Percentiles rank a stretch among this genome's conserved stretches.
These are phyloP conservation scores for Mucor mucedo DNA, from an alignment of 371 early-diverging fungal genomes.

Conservation along the genomic window DNA sequence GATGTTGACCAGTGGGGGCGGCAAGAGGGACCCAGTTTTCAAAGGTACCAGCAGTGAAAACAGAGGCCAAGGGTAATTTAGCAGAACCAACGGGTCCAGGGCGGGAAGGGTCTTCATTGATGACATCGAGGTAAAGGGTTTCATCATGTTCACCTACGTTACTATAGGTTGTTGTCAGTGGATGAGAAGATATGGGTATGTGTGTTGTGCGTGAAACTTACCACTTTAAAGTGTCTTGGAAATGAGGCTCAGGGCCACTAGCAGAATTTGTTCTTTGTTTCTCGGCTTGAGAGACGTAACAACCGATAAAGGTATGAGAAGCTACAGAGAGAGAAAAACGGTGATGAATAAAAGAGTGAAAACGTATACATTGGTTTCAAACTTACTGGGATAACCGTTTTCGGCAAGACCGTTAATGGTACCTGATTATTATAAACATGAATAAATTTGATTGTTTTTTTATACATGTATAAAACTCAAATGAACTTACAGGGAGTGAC, in stretches of 20 bases:
- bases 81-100: slow-evolving; percentile 44
- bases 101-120: slow-evolving; percentile 41
- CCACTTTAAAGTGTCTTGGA: slow-evolving; percentile 38
- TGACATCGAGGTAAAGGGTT: slow-evolving; percentile 35
- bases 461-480: background rate
- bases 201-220: slow-evolving; percentile 12
- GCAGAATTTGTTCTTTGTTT: slow-evolving; percentile 49
- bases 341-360: background rate
- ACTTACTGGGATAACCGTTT: slow-evolving; percentile 27
- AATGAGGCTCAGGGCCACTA: slow-evolving; percentile 44
- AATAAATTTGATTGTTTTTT: no score
- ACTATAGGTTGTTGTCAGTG: slow-evolving; percentile 11
- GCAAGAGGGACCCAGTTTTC: slow-evolving; percentile 44
- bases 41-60: slow-evolving; percentile 24
- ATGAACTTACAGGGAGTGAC: slow-evolving; percentile 24
- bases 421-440: background rate
- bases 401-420: slow-evolving; percentile 25
- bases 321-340: slow-evolving; percentile 13
- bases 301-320: slow-evolving; percentile 43
- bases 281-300: slow-evolving; percentile 39
- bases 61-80: slow-evolving; percentile 23
- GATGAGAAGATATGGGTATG: background rate
- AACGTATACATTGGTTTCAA: background rate
- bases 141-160: slow-evolving; percentile 26
- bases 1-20: slow-evolving; percentile 21